Base-by-base conservation (phyloP, 345 rosid species). In the Brassica rapa region DNA sequence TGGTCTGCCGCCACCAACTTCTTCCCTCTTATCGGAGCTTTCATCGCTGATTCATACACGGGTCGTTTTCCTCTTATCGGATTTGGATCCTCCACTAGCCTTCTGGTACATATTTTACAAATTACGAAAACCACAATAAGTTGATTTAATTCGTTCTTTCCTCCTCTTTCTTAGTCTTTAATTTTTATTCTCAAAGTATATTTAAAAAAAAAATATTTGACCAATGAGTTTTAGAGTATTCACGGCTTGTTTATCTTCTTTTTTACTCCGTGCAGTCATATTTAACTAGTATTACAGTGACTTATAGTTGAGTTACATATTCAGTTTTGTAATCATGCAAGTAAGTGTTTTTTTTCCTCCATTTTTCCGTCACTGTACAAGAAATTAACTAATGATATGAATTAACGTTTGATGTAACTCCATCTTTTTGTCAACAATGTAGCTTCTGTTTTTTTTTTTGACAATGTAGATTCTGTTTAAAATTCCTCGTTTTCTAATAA, bases 1-100 rank as follows among this genome's bases (percentile, higher is more conserved):
- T 89, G 96, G 89, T 83, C 87, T 2, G 90, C 93, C 14, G 88
- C 86, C 33, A 66, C 82, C 66, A 82, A 81, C 77, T 85, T 90
- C 75, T 66, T 77, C 11, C 96, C 97, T n/a, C 51, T 85, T 21
- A 0, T 88, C 21, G 90, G 89, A 12, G 93, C 94, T 8, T 78
- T 92, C 51, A 68, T 88, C 6, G 91, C 91, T 1, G 96, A 92
- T 82, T 90, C 92, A 70, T 90, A 64, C 60, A 46, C 86, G 5
- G 97, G 96, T 55, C 89, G 90, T 3, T 88, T 65, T 78, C 66
- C 55, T 1, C 88, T 85, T 69, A 86, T 92, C 70, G 89, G 86
- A 0, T 74, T 80, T 32, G 96, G 93, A 6, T 87, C 84, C 70
- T 41, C 77, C 25, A 23, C 70, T 15, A 83, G 82, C 72, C 87